Conservation (phyloP, 2,329 filamentous ascomycete genomes). For the Rachicladosporium sp. region DNA sequence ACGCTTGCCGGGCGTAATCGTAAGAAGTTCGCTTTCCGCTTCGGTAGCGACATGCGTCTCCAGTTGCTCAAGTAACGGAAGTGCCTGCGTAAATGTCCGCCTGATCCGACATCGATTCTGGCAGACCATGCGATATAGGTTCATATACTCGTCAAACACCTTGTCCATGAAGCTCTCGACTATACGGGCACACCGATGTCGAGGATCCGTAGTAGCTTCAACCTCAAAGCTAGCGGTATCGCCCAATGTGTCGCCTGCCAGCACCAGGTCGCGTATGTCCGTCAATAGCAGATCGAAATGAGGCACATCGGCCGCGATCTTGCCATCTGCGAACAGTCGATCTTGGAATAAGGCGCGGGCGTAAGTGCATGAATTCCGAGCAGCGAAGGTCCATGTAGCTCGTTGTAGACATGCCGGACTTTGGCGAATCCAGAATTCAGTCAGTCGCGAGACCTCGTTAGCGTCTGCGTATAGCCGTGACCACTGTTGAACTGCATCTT, state of each 20-base stretch:
- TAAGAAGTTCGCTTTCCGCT: slow-evolving; percentile 11
- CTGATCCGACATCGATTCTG: slow-evolving; percentile 84
- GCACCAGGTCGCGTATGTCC: slow-evolving; percentile 64
- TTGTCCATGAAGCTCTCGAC: slow-evolving; percentile 58
- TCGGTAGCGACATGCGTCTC: slow-evolving; percentile 53
- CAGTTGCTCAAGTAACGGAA: slow-evolving; percentile 71
- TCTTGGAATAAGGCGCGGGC: slow-evolving; percentile 48
- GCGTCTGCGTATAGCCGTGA: slow-evolving; percentile 61
- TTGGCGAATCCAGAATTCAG: slow-evolving; percentile 9
- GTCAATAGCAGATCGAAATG: slow-evolving; percentile 65
- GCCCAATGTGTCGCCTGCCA: slow-evolving; percentile 59
- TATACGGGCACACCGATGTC: slow-evolving; percentile 57
- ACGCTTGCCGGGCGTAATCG: slow-evolving; percentile 1
- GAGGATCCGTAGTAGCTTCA: slow-evolving; percentile 60
- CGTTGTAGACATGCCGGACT: slow-evolving; percentile 16
- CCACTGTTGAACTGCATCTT: slow-evolving; percentile 59
- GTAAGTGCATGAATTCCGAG: slow-evolving; percentile 66
- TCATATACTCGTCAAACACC: slow-evolving; percentile 54
- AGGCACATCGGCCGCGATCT: slow-evolving; percentile 53
- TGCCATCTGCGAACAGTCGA: slow-evolving; percentile 56
- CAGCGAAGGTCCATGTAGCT: slow-evolving; percentile 55
- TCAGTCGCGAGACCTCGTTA: slow-evolving; percentile 36
- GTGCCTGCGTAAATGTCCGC: slow-evolving; percentile 75
- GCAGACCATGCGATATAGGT: slow-evolving; percentile 71
- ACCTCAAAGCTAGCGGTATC: slow-evolving; percentile 64